Base-by-base conservation (phyloP, 306 rosid species). In the Rosa persica region DNA sequence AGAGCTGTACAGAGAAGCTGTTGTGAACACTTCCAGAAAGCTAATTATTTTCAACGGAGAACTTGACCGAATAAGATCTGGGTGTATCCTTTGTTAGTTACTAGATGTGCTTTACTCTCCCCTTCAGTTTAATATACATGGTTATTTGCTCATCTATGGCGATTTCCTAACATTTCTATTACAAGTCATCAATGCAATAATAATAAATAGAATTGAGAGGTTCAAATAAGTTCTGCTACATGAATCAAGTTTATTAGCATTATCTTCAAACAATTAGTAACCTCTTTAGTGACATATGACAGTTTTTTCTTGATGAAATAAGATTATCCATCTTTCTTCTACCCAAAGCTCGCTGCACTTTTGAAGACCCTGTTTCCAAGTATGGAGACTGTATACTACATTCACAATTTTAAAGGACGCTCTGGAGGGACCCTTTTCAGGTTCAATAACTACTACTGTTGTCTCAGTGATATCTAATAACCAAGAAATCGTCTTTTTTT, bases 21-120 rank as follows among this genome's bases (percentile, higher is more conserved):
- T 94, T 66, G 43, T 78, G 85, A 94, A 92, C 85, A 87, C 97
- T 20, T 76, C 84, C n/a, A 79, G 97, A 46, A 94, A 90, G 72
- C 86, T 94, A 69, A 91, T 92, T 60, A 87, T 94, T 81, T 94
- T 94, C 82, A 94, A 94, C 8, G 98, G 98, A 75, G 98, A 94
- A 83, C 92, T 94, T 47, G 97, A 92, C 72, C 97, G 97, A 3
- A 94, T 94, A 83, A 89, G 98, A 88, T 94, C 98, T 39, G 98
- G 98, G 27, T 94, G 98, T 94, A 90, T 94, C 98, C 95, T 94
- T 85, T 78, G 74, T 75, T 74, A 60, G 67, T 68, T 81, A 72
- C 16, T 25, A 12, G 46, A 43, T 69, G 20, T 13, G 48, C 17
- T 25, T 66, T 11, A 20, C 69, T n/a, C 76, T 75, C 76, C 76